Evolutionary conservation across 2,329 filamentous ascomycete genomes (phyloP), one percentile per base, ranked within the genome.

Genomic region (Penicillium crustosum): DNA sequence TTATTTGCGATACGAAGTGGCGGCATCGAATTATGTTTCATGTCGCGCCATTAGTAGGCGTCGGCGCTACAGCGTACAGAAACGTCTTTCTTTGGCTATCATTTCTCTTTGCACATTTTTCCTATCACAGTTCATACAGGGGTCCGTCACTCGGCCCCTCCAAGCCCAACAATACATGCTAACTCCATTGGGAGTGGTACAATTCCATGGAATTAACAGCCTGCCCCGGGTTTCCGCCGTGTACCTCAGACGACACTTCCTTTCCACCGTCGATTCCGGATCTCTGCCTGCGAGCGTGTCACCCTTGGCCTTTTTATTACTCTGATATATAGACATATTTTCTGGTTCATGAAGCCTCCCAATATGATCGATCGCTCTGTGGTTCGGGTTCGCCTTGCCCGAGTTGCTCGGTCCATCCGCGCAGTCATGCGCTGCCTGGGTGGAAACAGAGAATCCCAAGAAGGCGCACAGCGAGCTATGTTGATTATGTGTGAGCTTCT

Each of bases 381-480:
- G 44, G 53, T 65, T 41, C 49, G 59, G 33, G 55, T 42, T 31
- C 42, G 59, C 15, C 65, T 71, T 31, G 39, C 49, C 12, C 62
- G 55, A 25, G 63, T 60, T 21, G 49, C 61, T 41, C 61, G 58
- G 27, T 66, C 63, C 4, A 59, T 59, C 15, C 66, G 66, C 21
- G 47, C 60, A 6, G 66, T 64, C 15, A 62, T 66, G 23, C 63
- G 68, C 41, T 69, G 63, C 55, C 57, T 70, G 2, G 58, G 57
- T 27, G 55, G 60, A 31, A 62, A 60, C 10, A 59, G 61, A 41
- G 70, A 72, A 7, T 57, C 59, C 0, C 68, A 69, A n/a, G 69
- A 70, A 27, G 60, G 60, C 2, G 60, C 66, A 10, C 63, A 64
- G 23, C 61, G 62, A n/a, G 61, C 66, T 2, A 53, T 66, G 8